phyloP scores from a whole-genome alignment of 805 yeast genomes.

The Metschnikowia kunwiensis region DNA sequence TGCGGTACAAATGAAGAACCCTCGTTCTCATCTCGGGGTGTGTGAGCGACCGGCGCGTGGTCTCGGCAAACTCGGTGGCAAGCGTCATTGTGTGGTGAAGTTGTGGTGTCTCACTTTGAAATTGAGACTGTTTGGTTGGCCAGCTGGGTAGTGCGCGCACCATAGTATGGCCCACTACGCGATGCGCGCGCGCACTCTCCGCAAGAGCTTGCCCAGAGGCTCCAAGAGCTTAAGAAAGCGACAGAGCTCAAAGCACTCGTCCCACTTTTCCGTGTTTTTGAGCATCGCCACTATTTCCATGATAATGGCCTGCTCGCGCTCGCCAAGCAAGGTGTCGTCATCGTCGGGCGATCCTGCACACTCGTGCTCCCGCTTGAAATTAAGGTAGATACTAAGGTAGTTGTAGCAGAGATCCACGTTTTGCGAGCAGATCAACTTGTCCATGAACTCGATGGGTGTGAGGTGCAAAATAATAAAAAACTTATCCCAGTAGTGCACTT shows the following conservation, averaged over 20 bases:
- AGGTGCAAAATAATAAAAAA: conserved; percentile 42
- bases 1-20: conserved; percentile 69
- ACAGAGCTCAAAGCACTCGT: conserved; percentile 53
- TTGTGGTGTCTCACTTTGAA: conserved; percentile 6
- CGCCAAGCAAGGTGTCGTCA: conserved; percentile 9
- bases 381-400: conserved; percentile 50
- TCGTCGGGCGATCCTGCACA: conserved; percentile 2
- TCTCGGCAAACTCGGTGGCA: conserved; percentile 82
- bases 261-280: conserved; percentile 41
- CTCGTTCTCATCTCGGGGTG: conserved; percentile 60
- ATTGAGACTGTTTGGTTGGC: conserved; percentile 21
- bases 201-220: conserved; percentile 34
- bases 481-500: conserved; percentile 51
- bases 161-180: background rate
- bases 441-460: conserved; percentile 46
- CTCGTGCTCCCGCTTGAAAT: conserved; percentile 40
- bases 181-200: conserved; percentile 4
- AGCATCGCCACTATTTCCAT: conserved; percentile 44
- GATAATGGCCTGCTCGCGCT: conserved; percentile 40
- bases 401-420: conserved; percentile 51
- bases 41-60: conserved; percentile 64
- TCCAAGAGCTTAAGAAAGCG: conserved; percentile 52
- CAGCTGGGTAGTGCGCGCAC: conserved; percentile 16
- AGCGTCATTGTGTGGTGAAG: conserved; percentile 42
- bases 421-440: conserved; percentile 35